Percentiles rank a stretch among this genome's conserved stretches.
These are phyloP conservation scores for Trichosanthes truncata DNA, from an alignment of 306 rosid species.

Conservation along the genomic window DNA sequence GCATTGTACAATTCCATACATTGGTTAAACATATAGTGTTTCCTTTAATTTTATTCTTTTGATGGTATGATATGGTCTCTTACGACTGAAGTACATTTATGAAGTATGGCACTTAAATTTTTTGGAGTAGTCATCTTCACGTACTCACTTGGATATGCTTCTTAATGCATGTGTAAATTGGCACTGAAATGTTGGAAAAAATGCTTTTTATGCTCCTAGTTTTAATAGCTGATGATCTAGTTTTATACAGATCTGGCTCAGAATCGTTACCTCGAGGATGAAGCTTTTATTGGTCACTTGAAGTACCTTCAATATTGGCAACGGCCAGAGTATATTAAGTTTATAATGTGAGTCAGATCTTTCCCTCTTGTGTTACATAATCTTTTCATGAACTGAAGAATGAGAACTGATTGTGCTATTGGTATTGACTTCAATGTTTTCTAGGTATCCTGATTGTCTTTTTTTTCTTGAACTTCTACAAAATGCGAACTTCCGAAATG, in stretches of 20 bases:
- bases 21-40: not conserved
- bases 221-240: too few species aligned
- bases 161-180: too few species aligned
- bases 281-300: conserved; percentile 89
- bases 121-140: too few species aligned
- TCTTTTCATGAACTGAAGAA: not conserved
- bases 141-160: too few species aligned
- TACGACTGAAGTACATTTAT: not conserved
- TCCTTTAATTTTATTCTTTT: not conserved
- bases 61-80: not conserved
- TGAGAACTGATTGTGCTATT: not conserved
- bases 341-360: too few species aligned
- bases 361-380: not conserved
- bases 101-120: not conserved
- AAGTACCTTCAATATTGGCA: conserved; percentile 97
- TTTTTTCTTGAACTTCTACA: too few species aligned
- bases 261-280: too few species aligned
- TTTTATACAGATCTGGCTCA: too few species aligned
- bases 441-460: too few species aligned
- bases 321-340: conserved; percentile 84
- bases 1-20: not conserved
- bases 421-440: conserved; percentile 2
- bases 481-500: too few species aligned
- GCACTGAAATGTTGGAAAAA: too few species aligned
- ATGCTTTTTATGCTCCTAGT: too few species aligned